phyloP scores from a whole-genome alignment of 345 rosid genomes.

The Syzygium aqueum region DNA sequence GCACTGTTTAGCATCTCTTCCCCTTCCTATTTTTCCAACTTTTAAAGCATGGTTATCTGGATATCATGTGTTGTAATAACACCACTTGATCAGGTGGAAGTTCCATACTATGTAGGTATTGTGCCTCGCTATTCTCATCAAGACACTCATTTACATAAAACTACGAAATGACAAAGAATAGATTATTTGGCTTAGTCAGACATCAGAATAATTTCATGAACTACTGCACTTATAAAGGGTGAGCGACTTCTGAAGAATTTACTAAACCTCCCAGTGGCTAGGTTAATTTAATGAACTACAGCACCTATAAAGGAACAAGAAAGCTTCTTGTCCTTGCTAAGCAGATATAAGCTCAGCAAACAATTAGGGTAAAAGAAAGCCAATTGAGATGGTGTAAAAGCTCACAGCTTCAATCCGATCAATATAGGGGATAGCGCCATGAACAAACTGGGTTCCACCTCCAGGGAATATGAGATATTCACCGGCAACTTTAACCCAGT shows the following conservation, averaged over 20 bases:
- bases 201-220: neutral
- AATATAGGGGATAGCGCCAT: constrained; percentile 13
- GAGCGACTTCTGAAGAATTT: neutral
- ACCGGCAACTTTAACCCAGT: constrained; percentile 18
- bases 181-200: neutral
- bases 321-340: neutral
- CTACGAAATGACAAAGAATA: neutral
- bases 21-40: neutral
- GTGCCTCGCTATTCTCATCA: neutral
- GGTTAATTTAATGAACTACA: neutral
- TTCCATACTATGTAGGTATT: neutral
- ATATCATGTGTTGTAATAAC: neutral
- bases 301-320: neutral
- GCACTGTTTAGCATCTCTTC: neutral
- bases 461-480: constrained; percentile 19
- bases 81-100: neutral
- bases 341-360: neutral
- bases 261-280: neutral
- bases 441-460: constrained; percentile 17
- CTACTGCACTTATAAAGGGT: too few species aligned
- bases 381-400: neutral
- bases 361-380: neutral
- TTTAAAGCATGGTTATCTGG: neutral
- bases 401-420: constrained; percentile 5
- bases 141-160: neutral